Conservation (phyloP, 441 rosid species). For the Pelargonium citronellum region DNA sequence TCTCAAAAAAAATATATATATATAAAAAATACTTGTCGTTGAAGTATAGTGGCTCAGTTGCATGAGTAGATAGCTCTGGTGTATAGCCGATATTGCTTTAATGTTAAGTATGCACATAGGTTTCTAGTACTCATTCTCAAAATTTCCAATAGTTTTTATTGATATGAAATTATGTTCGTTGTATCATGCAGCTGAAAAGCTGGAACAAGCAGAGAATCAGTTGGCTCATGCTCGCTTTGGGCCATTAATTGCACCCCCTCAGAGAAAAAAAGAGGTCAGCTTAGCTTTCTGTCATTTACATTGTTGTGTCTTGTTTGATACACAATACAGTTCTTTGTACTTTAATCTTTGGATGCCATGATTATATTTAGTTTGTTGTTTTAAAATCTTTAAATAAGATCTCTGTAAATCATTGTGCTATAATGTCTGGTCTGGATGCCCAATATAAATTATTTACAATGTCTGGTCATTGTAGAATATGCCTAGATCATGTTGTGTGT, state of each 20-base stretch:
- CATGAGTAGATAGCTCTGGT: background rate
- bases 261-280: slow-evolving; percentile 82
- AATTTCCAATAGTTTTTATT: slow-evolving; percentile 13
- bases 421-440: background rate
- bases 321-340: background rate
- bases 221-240: slow-evolving; percentile 75
- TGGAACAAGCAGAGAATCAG: slow-evolving; percentile 93
- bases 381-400: background rate
- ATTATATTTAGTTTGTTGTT: too few relatives aligned
- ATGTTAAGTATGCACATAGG: background rate
- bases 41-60: background rate
- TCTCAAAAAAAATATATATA: too few relatives aligned
- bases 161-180: slow-evolving; percentile 19
- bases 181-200: slow-evolving; percentile 74
- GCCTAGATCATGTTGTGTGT: background rate
- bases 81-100: background rate
- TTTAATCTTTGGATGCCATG: background rate
- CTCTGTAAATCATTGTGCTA: background rate
- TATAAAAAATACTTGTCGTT: too few relatives aligned
- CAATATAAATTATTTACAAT: background rate
- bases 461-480: background rate
- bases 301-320: slow-evolving; percentile 5
- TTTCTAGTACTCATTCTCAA: background rate
- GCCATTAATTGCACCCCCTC: slow-evolving; percentile 54
- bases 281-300: slow-evolving; percentile 3